These are phyloP conservation scores for Anaeramoeba flamelloides DNA, from an alignment of 78 protist species.

Conservation along the genomic window DNA sequence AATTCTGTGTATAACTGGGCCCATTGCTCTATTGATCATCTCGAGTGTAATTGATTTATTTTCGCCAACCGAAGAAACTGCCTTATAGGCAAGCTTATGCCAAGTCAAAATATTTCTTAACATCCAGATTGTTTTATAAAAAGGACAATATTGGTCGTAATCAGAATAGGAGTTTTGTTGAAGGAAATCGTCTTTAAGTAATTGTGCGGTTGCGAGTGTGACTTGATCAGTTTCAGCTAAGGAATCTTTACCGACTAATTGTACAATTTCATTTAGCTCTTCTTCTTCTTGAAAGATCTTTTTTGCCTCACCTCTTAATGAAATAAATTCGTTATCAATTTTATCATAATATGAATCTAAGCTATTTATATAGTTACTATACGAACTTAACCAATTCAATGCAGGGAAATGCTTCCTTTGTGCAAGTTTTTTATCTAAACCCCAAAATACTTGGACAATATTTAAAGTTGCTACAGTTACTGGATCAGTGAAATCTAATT, in stretches of 20 bases:
- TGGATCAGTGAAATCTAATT: slow-evolving; percentile 97
- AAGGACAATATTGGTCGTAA: slow-evolving; percentile 93
- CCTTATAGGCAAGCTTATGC: neutral
- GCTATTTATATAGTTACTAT: slow-evolving; percentile 50
- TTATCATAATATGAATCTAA: slow-evolving; percentile 73
- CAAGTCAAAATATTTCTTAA: slow-evolving; percentile 60
- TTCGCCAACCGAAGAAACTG: neutral
- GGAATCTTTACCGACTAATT: slow-evolving; percentile 77
- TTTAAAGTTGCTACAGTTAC: slow-evolving; percentile 93
- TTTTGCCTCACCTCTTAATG: slow-evolving; percentile 53
- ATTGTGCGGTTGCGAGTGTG: slow-evolving; percentile 72
- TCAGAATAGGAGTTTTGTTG: slow-evolving; percentile 43
- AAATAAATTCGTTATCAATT: slow-evolving; percentile 59
- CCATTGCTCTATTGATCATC: too few relatives aligned
- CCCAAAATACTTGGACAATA: slow-evolving; percentile 99
- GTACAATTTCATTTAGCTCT: slow-evolving; percentile 92
- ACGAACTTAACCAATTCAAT: slow-evolving; percentile 86
- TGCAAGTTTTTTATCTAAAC: slow-evolving; percentile 93
- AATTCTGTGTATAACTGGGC: too few relatives aligned
- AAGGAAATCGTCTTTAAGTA: slow-evolving; percentile 93
- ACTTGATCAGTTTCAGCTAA: slow-evolving; percentile 93
- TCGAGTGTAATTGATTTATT: too few relatives aligned
- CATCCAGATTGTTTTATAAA: slow-evolving; percentile 95
- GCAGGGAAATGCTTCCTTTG: slow-evolving; percentile 99
- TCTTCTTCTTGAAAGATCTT: slow-evolving; percentile 91